A percentile compares a stretch with the other conserved stretches of the same genome.
Evolutionary conservation across 2,329 filamentous ascomycete species (phyloP).

Genomic region (Catunica adiposa): DNA sequence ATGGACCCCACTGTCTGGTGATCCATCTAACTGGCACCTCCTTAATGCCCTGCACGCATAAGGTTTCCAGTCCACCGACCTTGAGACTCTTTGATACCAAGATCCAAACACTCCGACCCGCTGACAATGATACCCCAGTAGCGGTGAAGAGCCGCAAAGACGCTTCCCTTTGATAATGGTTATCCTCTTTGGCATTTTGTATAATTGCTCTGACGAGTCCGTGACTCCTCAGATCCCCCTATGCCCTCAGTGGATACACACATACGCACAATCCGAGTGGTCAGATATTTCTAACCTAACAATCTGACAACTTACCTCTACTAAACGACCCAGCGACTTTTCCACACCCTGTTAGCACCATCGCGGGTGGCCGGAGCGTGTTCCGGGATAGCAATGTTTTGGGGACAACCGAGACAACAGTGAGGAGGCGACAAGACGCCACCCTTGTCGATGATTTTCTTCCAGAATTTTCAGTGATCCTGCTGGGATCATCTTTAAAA

Average conservation of each 20-base stretch:
- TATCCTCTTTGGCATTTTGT: not conserved
- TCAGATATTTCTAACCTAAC: too few species aligned
- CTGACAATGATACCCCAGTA: not conserved
- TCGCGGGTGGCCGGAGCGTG: not conserved
- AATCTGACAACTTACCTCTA: too few species aligned
- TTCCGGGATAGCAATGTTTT: not conserved
- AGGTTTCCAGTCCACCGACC: too few species aligned
- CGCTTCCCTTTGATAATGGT: not conserved
- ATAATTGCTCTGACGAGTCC: not conserved
- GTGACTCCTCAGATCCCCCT: too few species aligned
- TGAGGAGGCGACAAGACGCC: not conserved
- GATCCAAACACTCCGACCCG: not conserved
- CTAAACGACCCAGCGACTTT: too few species aligned
- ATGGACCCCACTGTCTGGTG: not conserved
- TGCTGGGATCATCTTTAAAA: not conserved
- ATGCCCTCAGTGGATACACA: too few species aligned
- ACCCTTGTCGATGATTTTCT: not conserved
- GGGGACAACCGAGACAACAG: not conserved
- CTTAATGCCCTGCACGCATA: not conserved
- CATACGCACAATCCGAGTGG: too few species aligned
- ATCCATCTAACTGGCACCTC: not conserved
- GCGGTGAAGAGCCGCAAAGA: slow-evolving; percentile 1
- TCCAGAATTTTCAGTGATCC: slow-evolving; percentile 2
- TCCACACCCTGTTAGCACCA: not conserved
- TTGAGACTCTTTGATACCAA: not conserved